Conservation (phyloP, 768 basidiomycete species). For the Boletus pseudo-olivaceus region DNA sequence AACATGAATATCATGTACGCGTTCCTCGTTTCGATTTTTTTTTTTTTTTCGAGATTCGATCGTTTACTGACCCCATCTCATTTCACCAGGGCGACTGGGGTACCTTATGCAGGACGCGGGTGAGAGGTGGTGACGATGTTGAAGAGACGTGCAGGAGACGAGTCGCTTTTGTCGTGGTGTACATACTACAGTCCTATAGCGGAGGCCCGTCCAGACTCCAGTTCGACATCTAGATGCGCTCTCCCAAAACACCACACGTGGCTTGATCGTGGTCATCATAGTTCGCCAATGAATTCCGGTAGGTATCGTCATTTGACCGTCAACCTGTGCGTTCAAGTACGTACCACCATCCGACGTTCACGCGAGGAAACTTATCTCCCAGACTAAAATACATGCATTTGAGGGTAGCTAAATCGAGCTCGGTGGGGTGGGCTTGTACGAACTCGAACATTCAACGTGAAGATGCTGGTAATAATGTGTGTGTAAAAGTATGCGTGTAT, state of each 20-base stretch:
- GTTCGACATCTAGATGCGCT: too few species aligned
- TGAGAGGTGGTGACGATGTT: not conserved
- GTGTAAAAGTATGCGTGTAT: not conserved
- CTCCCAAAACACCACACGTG: too few species aligned
- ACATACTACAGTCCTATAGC: too few species aligned
- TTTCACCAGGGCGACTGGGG: constrained; percentile 39
- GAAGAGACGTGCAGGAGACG: too few species aligned
- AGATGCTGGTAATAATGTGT: not conserved
- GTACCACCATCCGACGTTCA: too few species aligned
- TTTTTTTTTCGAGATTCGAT: not conserved
- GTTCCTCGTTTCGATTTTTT: not conserved
- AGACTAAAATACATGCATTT: not conserved
- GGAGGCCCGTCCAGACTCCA: too few species aligned
- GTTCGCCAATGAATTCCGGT: too few species aligned
- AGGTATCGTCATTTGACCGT: too few species aligned
- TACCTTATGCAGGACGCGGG: constrained; percentile 48
- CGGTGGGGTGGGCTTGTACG: not conserved
- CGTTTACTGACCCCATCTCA: not conserved
- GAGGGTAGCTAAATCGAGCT: not conserved
- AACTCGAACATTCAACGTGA: not conserved
- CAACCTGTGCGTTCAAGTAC: too few species aligned
- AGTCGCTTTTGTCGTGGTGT: too few species aligned
- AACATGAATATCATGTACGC: constrained; percentile 73
- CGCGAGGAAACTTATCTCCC: not conserved
- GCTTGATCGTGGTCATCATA: too few species aligned